Percentiles rank a stretch among this genome's conserved stretches.
phyloP scores from a whole-genome alignment of 1,139 yeast genomes.

The Meyerozyma carpophila region DNA sequence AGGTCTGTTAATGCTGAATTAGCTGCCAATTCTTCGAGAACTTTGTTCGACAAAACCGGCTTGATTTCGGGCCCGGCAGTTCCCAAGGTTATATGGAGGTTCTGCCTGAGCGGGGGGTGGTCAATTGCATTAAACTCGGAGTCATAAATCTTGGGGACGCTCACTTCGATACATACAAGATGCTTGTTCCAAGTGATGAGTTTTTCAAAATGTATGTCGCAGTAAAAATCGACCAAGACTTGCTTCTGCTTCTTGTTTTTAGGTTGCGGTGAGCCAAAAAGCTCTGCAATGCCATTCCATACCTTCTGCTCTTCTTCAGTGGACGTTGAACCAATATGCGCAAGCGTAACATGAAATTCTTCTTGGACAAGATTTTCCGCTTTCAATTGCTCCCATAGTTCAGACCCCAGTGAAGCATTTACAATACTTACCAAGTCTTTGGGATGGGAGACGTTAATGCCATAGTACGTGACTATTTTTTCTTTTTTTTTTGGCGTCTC shows the following conservation, averaged over 20 bases:
- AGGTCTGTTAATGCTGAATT: not conserved
- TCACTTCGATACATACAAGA: conserved; percentile 55
- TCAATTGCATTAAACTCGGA: conserved; percentile 17
- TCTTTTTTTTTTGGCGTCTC: conserved; percentile 11
- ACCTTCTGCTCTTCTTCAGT: conserved; percentile 16
- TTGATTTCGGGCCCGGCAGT: conserved; percentile 40
- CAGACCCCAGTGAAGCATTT: conserved; percentile 8
- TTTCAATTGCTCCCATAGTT: conserved; percentile 27
- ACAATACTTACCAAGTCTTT: conserved; percentile 4
- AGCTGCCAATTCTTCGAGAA: conserved; percentile 11
- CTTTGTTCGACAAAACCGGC: conserved; percentile 36
- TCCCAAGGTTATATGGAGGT: conserved; percentile 77
- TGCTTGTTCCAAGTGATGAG: conserved; percentile 46
- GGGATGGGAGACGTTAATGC: conserved; percentile 16
- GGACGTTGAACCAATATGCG: conserved; percentile 42
- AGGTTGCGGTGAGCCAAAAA: conserved; percentile 10
- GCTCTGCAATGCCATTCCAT: conserved; percentile 16
- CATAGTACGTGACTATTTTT: conserved; percentile 21
- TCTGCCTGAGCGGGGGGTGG: conserved; percentile 33
- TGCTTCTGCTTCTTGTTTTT: conserved; percentile 7
- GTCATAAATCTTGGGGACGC: conserved; percentile 24
- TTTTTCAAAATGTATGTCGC: conserved; percentile 35
- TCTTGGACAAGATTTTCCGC: conserved; percentile 39
- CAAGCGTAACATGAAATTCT: conserved; percentile 74
- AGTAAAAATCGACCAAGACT: conserved; percentile 15